phyloP scores from a whole-genome alignment of 768 basidiomycete genomes.

The Candolleomyces aberdarensis region DNA sequence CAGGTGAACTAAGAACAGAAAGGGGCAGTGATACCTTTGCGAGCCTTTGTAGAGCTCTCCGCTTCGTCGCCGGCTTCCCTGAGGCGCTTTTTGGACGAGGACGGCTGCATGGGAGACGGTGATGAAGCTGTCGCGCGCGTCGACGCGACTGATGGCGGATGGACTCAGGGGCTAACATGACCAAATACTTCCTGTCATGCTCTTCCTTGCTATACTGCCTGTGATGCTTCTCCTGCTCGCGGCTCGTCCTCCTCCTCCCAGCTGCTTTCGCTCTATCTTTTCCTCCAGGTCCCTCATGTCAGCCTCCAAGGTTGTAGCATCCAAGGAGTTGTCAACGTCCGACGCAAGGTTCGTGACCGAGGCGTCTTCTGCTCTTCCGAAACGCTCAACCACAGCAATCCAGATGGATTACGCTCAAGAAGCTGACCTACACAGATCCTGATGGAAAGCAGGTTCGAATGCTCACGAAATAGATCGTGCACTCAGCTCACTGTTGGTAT shows the following conservation, averaged over 20 bases:
- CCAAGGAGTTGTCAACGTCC: conserved; percentile 45
- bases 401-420: conserved; percentile 86
- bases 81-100: background rate
- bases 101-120: background rate
- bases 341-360: conserved; percentile 49
- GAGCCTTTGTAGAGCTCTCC: background rate
- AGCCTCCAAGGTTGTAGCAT: conserved; percentile 50
- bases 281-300: background rate
- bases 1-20: background rate
- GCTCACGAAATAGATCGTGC: background rate
- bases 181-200: background rate
- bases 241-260: background rate
- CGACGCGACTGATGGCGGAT: background rate
- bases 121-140: background rate
- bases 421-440: conserved; percentile 76
- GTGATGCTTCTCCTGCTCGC: background rate
- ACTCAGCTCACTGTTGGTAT: background rate
- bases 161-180: background rate
- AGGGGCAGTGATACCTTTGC: background rate
- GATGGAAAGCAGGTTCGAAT: conserved; percentile 52
- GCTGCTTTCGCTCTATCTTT: background rate
- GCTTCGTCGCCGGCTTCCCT: background rate
- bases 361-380: background rate
- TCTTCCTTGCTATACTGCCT: background rate
- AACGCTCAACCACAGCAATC: background rate